Percentiles rank a stretch among this genome's conserved stretches.
Evolutionary conservation across 495 filamentous ascomycete species (phyloP).

Genomic region (Chaetomidium leptoderma): DNA sequence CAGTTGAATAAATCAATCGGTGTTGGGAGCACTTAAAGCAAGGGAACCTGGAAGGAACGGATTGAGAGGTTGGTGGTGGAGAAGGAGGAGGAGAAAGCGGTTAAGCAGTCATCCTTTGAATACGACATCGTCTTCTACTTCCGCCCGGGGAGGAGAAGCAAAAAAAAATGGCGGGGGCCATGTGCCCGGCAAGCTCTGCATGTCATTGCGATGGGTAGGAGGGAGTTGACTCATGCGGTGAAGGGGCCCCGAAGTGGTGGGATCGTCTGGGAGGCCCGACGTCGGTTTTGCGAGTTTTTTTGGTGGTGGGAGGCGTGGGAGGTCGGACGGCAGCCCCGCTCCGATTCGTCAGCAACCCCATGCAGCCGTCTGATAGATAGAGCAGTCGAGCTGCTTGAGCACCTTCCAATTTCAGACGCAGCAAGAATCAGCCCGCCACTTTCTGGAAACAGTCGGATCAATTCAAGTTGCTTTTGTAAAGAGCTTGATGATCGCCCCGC

Average conservation of each 20-base stretch:
- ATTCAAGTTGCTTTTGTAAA: too few relatives aligned
- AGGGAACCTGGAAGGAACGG: not conserved
- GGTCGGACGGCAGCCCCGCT: too few relatives aligned
- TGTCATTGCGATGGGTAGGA: not conserved
- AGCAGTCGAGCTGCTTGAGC: too few relatives aligned
- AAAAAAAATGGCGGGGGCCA: not conserved
- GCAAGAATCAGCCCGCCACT: too few relatives aligned
- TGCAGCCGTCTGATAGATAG: too few relatives aligned
- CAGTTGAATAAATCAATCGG: slow-evolving; percentile 1
- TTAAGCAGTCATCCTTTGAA: not conserved
- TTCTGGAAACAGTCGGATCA: too few relatives aligned
- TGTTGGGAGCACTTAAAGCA: not conserved
- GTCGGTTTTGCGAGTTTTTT: too few relatives aligned
- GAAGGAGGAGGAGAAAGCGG: not conserved
- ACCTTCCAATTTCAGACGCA: too few relatives aligned
- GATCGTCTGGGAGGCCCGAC: not conserved
- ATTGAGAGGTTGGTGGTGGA: not conserved
- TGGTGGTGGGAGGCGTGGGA: too few relatives aligned
- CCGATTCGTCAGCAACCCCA: too few relatives aligned
- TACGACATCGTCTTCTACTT: not conserved
- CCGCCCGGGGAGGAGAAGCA: not conserved
- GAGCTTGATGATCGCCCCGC: too few relatives aligned
- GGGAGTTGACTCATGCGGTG: not conserved
- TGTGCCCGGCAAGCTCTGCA: not conserved
- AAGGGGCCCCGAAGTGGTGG: not conserved